Evolutionary conservation across 2,329 filamentous ascomycete genomes (phyloP).

Genomic region (Colletotrichum gigasporum): DNA sequence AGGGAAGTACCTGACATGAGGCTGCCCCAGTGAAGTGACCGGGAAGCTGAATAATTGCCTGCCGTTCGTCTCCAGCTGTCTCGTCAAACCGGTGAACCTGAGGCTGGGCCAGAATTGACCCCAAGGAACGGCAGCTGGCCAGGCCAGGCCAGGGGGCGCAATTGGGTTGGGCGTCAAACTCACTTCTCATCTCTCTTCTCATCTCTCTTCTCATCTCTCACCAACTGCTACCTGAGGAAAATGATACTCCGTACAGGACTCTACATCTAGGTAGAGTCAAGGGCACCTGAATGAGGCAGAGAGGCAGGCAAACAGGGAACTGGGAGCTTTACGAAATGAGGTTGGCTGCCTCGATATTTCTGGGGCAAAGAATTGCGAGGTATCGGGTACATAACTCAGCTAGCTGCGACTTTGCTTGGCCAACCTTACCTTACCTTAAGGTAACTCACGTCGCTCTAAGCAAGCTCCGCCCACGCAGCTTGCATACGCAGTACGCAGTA

Average conservation of each 20-base stretch:
- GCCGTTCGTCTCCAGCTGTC: not conserved
- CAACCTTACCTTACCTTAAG: not conserved
- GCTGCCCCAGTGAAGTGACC: not conserved
- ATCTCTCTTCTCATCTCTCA: not conserved
- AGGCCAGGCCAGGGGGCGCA: no score
- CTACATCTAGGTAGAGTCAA: no score
- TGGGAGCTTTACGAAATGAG: conserved; percentile 3
- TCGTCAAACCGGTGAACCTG: not conserved
- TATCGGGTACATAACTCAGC: conserved; percentile 4
- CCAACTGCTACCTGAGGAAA: no score
- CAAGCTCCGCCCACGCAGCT: not conserved
- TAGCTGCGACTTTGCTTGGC: not conserved
- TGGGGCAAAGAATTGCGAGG: not conserved
- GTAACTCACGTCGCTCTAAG: not conserved
- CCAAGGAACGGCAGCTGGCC: not conserved
- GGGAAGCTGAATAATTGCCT: conserved; percentile 2
- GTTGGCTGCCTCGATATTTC: conserved; percentile 1
- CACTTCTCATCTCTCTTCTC: not conserved
- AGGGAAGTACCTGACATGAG: conserved; percentile 2
- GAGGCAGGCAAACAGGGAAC: not conserved
- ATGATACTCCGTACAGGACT: no score
- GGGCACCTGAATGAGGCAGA: not conserved
- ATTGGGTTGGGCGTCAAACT: conserved; percentile 11
- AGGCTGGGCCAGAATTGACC: not conserved
- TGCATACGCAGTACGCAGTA: no score